phyloP scores from a whole-genome alignment of 345 rosid species.

The thale cress (Arabidopsis thaliana) region DNA sequence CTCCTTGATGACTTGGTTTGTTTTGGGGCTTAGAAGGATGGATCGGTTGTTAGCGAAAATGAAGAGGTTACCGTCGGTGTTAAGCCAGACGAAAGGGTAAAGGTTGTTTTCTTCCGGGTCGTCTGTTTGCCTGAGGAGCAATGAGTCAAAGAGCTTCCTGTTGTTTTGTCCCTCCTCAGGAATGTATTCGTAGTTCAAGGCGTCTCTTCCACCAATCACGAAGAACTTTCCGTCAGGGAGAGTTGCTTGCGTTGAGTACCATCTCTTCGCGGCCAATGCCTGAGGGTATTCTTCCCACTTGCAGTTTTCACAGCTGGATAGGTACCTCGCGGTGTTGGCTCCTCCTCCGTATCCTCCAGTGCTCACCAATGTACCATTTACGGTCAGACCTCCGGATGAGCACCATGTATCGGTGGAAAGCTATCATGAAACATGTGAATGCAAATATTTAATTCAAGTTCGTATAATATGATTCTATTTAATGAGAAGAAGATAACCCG shows the following conservation, averaged over 20 bases:
- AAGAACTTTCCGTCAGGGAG: constrained; percentile 72
- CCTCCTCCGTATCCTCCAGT: constrained; percentile 81
- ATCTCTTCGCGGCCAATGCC: constrained; percentile 72
- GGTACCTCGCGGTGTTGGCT: constrained; percentile 65
- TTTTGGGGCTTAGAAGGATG: constrained; percentile 57
- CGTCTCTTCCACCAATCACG: constrained; percentile 80
- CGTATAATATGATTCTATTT: constrained; percentile 2
- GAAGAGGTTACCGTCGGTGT: constrained; percentile 83
- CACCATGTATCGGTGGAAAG: constrained; percentile 90
- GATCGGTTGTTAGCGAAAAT: constrained; percentile 81
- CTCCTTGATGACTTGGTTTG: constrained; percentile 59
- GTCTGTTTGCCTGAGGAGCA: constrained; percentile 60
- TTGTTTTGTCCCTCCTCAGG: constrained; percentile 63
- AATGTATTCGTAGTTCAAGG: constrained; percentile 77
- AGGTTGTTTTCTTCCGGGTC: constrained; percentile 73
- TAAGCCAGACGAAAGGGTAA: constrained; percentile 80
- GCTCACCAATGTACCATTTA: constrained; percentile 71
- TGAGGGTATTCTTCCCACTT: constrained; percentile 73
- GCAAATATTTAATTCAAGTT: constrained; percentile 19
- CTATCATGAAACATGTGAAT: constrained; percentile 46
- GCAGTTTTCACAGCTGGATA: constrained; percentile 48
- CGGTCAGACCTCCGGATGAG: constrained; percentile 81
- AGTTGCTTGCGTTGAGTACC: constrained; percentile 86
- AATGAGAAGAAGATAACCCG: neutral
- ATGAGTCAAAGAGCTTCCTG: constrained; percentile 43